phyloP scores from a whole-genome alignment of 2,329 filamentous ascomycete genomes.

The Neocucurbitaria cava region DNA sequence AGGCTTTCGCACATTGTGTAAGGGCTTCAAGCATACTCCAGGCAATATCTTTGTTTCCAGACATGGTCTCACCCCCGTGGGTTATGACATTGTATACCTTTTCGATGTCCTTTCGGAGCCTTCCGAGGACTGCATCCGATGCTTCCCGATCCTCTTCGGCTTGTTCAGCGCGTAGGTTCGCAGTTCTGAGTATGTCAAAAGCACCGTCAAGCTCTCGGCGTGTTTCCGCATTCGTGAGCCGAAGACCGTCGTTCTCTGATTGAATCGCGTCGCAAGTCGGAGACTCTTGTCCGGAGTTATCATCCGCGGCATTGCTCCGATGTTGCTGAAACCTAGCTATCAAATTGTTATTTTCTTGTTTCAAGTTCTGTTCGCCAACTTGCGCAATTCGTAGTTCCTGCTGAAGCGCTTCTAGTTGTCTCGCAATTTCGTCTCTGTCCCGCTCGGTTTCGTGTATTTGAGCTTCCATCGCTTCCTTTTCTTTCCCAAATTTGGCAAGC shows the following conservation, averaged over 20 bases:
- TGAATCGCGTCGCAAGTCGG: no score
- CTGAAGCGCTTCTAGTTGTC: not conserved
- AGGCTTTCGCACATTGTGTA: not conserved
- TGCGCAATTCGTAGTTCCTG: slow-evolving; percentile 3
- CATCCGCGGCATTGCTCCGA: no score
- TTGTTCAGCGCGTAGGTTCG: not conserved
- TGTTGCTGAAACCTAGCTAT: not conserved
- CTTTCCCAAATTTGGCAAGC: not conserved
- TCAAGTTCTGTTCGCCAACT: not conserved
- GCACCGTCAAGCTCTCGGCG: no score
- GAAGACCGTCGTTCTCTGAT: no score
- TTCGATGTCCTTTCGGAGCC: not conserved
- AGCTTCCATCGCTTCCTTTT: not conserved
- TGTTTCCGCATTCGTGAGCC: no score
- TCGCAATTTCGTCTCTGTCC: not conserved
- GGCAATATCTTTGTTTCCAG: not conserved
- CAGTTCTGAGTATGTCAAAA: not conserved
- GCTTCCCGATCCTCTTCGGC: not conserved
- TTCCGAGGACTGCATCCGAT: not conserved
- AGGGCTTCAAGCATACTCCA: not conserved
- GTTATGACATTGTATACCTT: not conserved
- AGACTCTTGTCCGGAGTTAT: no score
- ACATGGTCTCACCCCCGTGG: not conserved
- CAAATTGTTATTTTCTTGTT: not conserved
- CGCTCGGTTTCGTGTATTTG: not conserved